Evolutionary conservation across 352 stramenopile genomes (phyloP).

Genomic region (Pelagophyceae sp.): DNA sequence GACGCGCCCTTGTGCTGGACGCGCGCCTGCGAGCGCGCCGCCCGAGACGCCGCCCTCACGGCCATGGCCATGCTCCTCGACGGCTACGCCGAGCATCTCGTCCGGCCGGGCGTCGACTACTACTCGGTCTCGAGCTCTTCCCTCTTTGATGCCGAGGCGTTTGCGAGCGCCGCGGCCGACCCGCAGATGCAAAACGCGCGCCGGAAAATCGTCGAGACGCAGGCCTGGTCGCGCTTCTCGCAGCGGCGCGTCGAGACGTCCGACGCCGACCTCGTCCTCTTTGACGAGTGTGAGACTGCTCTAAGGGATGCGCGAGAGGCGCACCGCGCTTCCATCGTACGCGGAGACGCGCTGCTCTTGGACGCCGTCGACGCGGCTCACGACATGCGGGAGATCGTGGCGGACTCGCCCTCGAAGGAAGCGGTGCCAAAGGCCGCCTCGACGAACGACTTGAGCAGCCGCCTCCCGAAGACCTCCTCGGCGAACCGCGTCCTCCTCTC

Average conservation of each 20-base stretch:
- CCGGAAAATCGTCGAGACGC: not conserved
- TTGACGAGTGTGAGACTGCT: not conserved
- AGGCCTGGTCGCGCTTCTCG: not conserved
- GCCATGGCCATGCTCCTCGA: not conserved
- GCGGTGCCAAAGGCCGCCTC: too few relatives aligned
- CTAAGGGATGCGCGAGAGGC: not conserved
- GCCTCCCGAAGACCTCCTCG: not conserved
- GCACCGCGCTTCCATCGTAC: not conserved
- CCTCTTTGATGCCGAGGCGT: not conserved
- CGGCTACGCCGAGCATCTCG: not conserved
- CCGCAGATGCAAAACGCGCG: not conserved
- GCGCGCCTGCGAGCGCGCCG: not conserved
- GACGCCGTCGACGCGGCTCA: not conserved
- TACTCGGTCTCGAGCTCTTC: not conserved
- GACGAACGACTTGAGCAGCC: too few relatives aligned
- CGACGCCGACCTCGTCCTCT: not conserved
- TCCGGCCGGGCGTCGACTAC: not conserved
- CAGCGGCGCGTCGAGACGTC: constrained; percentile 2
- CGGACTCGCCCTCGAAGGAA: too few relatives aligned
- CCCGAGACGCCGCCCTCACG: not conserved
- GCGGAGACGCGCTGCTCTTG: not conserved
- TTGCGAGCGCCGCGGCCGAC: not conserved
- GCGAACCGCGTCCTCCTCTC: not conserved
- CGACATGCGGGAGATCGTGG: not conserved
- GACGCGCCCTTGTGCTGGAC: not conserved